phyloP scores from a whole-genome alignment of 129 eudicot species.

The Ambrosia artemisiifolia region DNA sequence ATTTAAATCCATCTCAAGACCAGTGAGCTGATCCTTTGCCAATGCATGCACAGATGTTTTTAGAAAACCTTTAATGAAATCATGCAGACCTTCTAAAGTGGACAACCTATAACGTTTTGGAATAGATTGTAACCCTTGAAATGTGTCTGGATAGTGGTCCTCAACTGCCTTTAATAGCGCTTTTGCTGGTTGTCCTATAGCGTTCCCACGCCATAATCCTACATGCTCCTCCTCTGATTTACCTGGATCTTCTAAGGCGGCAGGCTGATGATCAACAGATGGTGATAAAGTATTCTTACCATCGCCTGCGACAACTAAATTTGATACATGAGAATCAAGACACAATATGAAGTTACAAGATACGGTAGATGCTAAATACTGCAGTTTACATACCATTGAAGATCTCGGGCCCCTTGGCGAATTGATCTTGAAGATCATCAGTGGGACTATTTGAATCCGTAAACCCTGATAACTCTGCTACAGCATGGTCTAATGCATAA shows the following conservation, averaged over 20 bases:
- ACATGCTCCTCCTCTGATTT: neutral
- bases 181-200: conserved; percentile 10
- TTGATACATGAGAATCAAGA: no score
- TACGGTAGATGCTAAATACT: neutral
- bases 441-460: neutral
- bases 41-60: neutral
- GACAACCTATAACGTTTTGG: conserved; percentile 1
- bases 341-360: neutral
- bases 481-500: conserved; percentile 28
- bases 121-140: conserved; percentile 16
- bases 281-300: conserved; percentile 6
- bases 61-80: conserved; percentile 13
- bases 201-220: conserved; percentile 12
- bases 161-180: conserved; percentile 10
- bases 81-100: conserved; percentile 9
- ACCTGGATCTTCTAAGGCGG: neutral
- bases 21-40: neutral
- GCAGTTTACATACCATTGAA: neutral
- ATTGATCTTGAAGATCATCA: conserved; percentile 7
- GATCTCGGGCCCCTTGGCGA: conserved; percentile 7
- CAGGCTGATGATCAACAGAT: no score
- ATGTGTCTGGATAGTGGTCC: conserved; percentile 12
- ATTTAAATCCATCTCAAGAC: neutral
- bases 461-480: neutral
- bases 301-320: neutral